Conservation (phyloP, 306 rosid species). For the Senna siamea region DNA sequence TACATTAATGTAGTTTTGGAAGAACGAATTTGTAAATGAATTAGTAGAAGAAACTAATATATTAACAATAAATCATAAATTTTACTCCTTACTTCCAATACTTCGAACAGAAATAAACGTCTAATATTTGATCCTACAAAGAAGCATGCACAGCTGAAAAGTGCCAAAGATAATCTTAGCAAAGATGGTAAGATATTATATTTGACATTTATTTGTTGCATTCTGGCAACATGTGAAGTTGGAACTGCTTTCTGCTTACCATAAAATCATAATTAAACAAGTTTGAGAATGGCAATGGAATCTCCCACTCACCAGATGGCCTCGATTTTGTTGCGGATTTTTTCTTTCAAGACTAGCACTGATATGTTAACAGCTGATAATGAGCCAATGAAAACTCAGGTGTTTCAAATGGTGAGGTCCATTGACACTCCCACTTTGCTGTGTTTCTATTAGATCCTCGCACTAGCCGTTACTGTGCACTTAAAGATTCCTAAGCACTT, state of each 20-base stretch:
- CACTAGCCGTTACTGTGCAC: no score
- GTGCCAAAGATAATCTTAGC: neutral
- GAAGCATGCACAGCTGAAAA: neutral
- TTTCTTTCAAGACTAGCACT: neutral
- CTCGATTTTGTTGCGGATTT: neutral
- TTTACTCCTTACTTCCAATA: neutral
- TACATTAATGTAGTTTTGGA: no score
- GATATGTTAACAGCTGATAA: neutral
- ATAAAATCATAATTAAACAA: constrained; percentile 44
- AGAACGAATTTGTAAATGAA: no score
- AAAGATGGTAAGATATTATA: constrained; percentile 30
- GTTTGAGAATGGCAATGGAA: neutral
- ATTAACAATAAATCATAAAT: neutral
- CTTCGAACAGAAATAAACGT: neutral
- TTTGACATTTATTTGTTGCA: constrained; percentile 46
- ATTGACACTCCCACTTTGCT: no score
- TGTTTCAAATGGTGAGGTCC: no score
- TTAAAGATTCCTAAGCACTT: no score
- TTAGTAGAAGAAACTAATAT: neutral
- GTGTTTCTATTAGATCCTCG: no score
- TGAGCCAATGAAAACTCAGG: no score
- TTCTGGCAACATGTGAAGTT: constrained; percentile 37
- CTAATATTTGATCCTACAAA: neutral
- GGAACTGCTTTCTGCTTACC: constrained; percentile 35
- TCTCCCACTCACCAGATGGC: no score